Evolutionary conservation across 1,284 basidiomycete species (phyloP), one percentile per base, ranked within the genome.

Genomic region (Dichomitus squalens): DNA sequence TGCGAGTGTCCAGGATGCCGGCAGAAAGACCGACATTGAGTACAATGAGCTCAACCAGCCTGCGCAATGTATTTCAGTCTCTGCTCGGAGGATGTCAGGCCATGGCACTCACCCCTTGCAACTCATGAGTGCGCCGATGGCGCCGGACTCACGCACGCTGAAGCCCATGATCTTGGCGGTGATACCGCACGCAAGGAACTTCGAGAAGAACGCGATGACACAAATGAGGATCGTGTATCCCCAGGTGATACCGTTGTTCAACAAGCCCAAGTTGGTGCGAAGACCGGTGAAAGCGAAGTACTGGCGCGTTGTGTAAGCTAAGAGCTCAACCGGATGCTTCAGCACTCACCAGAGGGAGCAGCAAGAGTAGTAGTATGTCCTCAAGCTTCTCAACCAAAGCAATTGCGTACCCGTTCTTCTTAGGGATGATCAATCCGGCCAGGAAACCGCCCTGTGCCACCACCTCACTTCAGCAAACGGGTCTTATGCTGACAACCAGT

Each of bases 81-180:
- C 12, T 11, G 4, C 38, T 33, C 51, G 31, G 21, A 21, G 36
- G 31, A 34, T 1, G 11, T 16, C 43, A 9, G 43, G 31, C 18
- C 11, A 31, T 20, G 44, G 29, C 14, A 73, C 82, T 60, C 61
- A 92, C 86, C 94, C 94, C 76, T 97, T 97, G 78, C 94, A 97
- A 70, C 87, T 88, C 95, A 98, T 96, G 55, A 98, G 76, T 52
- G 90, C 85, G 6, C 95, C 95, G 55, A 96, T 89, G 1, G 95
- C 93, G 20, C 87, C 87, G 9, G 89, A 82, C 73, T 96, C 95
- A 52, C 95, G 82, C 75, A 79, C 78, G 49, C 79, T 85, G 76
- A 93, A 95, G 2, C 90, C 90, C 47, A 78, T 79, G 0, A 79
- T 59, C 63, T 79, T 81, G 3, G 93, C 93, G 0, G 87, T 80